Evolutionary conservation across 2,329 filamentous ascomycete species (phyloP), one percentile per base, ranked within the genome.

Genomic region (Claviceps sp.): DNA sequence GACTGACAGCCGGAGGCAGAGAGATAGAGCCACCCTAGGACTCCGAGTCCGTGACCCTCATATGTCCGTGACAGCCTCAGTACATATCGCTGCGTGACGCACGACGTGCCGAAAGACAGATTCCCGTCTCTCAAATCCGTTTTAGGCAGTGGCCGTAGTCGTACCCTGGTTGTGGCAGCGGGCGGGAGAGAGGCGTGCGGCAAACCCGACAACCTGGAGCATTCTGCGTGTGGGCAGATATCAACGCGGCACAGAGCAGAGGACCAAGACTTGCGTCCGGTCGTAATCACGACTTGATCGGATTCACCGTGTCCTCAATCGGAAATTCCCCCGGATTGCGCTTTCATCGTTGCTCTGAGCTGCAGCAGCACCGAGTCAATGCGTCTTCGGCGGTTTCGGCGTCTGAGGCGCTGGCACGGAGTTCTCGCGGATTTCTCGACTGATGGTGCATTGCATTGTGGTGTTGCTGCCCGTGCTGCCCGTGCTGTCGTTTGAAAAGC

Each of bases 191-290:
- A 50, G 48, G 51, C 43, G 49, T 48, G 50, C 55, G 55, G 55
- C 54, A 61, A 64, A 64, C 62, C 63, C 59, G 56, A 62, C 57
- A 53, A 53, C 54, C 55, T 60, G 60, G 60, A 57, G 58, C 60
- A 59, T 57, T 55, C 48, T 45, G 29, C 29, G 29, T 34, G 29
- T 46, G 53, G 48, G 52, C 52, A 53, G 42, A 50, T 49, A 52
- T 42, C n/a, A 14, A 47, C 52, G 50, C 22, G 51, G 49, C 54
- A 45, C 39, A 20, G 20, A 23, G 11, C 39, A 20, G 20, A 23
- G 11, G 11, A 43, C 46, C 20, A 34, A 26, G 26, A 34, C 29
- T n/a, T 47, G 34, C 17, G 20, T 47, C 20, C 17, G 47, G 23
- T 36, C 7, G 23, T 14, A 26, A 34, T 39, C 42, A 45, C 23